Base-by-base conservation (phyloP, 2,329 filamentous ascomycete genomes). In the Kalmusia sp. region DNA sequence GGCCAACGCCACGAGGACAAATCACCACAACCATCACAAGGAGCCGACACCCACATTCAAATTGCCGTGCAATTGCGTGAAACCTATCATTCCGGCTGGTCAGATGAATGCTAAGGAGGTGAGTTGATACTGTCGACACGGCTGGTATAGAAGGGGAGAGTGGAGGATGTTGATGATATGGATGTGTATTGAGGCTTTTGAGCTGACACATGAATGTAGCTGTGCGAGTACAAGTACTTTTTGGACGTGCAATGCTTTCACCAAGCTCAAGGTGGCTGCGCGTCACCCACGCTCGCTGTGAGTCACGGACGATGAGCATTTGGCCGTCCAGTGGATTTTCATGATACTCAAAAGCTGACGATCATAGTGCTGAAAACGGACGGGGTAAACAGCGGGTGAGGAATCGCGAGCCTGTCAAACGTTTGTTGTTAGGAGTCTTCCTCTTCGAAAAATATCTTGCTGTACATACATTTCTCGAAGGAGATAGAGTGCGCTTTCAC, bases 21-120 rank as follows among this genome's bases (percentile, higher is more conserved):
- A 31, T 7, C 57, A 54, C 19, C 49, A 54, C 14, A 58, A 66
- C 40, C 62, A 57, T 8, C 66, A 69, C 38, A 63, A 63, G 15
- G 68, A 67, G 49, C 65, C 58, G 2, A 69, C 64, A 6, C 68
- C 68, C 2, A 62, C 55, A 1, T 71, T 71, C 52, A 65, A 64
- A 37, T 19, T 41, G 12, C 21, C 30, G 11, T 71, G 68, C 43
- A 53, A 67, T 9, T 71, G 67, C 40, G 19, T 49, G 7, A 59
- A 59, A 48, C 64, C 68, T 1, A 52, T 71, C 27, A 54, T 71
- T 11, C 68, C 68, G 1, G 49, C 59, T 28, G 59, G 67, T 40
- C 28, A 63, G 52, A 55, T 71, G 37, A 61, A 48, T 19, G 49
- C 51, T 12, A 58, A 60, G 7, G 66, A 71, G 58, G 64, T 69